These are phyloP conservation scores for Gelatoporia subvermispora DNA, from an alignment of 768 basidiomycete species.

Conservation along the genomic window DNA sequence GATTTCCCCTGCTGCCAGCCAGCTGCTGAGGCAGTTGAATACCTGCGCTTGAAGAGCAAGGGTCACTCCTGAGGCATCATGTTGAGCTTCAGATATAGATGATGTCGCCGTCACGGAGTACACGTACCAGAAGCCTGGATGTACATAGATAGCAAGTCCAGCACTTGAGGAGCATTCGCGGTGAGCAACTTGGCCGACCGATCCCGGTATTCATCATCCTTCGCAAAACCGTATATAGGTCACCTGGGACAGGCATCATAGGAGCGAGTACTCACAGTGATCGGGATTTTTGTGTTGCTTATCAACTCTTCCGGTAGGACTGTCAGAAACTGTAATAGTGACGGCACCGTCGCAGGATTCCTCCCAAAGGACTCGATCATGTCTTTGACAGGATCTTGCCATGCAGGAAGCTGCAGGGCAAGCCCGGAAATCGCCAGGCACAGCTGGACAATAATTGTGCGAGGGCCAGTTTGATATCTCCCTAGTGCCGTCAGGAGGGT, in stretches of 20 bases:
- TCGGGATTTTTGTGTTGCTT: constrained; percentile 79
- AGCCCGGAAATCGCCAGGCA: constrained; percentile 88
- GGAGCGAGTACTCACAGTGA: constrained; percentile 59
- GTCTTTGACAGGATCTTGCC: constrained; percentile 74
- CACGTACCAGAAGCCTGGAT: constrained; percentile 77
- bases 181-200: constrained; percentile 60
- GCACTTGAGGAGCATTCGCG: constrained; percentile 62
- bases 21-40: constrained; percentile 80
- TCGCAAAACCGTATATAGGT: constrained; percentile 4
- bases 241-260: neutral
- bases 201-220: constrained; percentile 76
- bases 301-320: constrained; percentile 86
- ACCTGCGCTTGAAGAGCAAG: constrained; percentile 70
- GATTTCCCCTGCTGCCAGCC: constrained; percentile 88
- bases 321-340: constrained; percentile 84
- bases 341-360: constrained; percentile 78
- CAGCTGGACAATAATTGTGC: constrained; percentile 82
- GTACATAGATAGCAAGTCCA: constrained; percentile 83
- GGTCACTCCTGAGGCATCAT: constrained; percentile 66
- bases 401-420: constrained; percentile 82
- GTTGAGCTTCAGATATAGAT: neutral
- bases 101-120: neutral
- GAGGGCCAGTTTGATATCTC: constrained; percentile 69
- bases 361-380: constrained; percentile 85
- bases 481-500: constrained; percentile 78